Evolutionary conservation across 208 protist genomes (phyloP), one percentile per base, ranked within the genome.

Genomic region (Wallacemonas sp.): DNA sequence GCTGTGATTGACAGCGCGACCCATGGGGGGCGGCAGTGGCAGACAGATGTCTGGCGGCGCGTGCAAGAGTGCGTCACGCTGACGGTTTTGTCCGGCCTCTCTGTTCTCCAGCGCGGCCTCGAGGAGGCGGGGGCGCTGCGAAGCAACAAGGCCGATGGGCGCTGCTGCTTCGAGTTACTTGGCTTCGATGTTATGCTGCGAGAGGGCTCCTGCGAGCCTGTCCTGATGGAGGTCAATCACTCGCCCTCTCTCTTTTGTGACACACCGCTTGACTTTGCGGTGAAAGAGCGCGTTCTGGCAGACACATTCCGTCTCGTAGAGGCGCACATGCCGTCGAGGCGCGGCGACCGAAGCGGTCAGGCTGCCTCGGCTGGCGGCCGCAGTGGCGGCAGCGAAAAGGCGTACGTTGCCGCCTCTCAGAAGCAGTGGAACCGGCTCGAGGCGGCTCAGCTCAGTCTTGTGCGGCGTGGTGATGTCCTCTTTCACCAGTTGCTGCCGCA

Each of bases 151-250:
- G 78, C 70, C n/a, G 82, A 90, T 60, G 74, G 75, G 19, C 65
- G 63, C 19, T 75, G 74, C 41, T 95, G 89, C 70, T 97, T 97
- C 63, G 91, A 97, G 66, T 71, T 97, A n/a, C 79, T 97, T 12
- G 91, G 91, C 27, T 95, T 97, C 64, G 91, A 97, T 41, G 63
- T 97, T 17, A 71, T 97, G 79, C 72, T 97, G 39, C 73, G 70
- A 1, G 79, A 66, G 21, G 58, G 30, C 0, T 38, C 67, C 22
- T 61, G 93, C 26, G 51, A 82, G 19, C 88, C 89, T 4, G 80
- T 90, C 19, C 61, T 97, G 47, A 84, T 96, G 80, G 93, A 97
- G 66, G 88, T 96, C 21, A 97, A 97, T 70, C 93, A 96, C 75
- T 94, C 86, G 2, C 93, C 93, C 0, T 94, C 86, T 14, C 81